A percentile compares a stretch with the other conserved stretches of the same genome.
phyloP scores from a whole-genome alignment of 148 eudicot genomes.

The Cornus controversa region DNA sequence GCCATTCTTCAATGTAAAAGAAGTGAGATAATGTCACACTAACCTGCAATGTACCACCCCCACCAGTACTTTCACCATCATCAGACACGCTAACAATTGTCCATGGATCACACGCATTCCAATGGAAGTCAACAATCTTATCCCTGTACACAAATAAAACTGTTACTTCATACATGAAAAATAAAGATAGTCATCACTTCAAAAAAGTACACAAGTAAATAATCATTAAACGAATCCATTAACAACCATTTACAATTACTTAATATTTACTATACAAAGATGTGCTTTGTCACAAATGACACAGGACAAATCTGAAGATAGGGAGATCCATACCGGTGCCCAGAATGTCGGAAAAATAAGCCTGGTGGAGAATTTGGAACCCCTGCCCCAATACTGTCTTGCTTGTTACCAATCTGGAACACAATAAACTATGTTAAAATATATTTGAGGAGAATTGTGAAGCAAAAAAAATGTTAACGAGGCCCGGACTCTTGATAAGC shows the following conservation, averaged over 20 bases:
- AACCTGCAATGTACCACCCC: slow-evolving; percentile 98
- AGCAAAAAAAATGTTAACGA: not conserved
- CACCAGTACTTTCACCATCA: slow-evolving; percentile 80
- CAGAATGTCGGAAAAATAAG: slow-evolving; percentile 85
- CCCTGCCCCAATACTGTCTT: slow-evolving; percentile 31
- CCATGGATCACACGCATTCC: slow-evolving; percentile 95
- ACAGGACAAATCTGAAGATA: not conserved
- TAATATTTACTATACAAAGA: not conserved
- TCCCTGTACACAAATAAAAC: slow-evolving; percentile 44
- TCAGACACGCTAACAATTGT: slow-evolving; percentile 94
- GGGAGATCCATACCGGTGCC: slow-evolving; percentile 67
- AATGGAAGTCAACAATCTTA: slow-evolving; percentile 94
- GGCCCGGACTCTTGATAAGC: not conserved
- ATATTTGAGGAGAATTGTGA: slow-evolving; percentile 1
- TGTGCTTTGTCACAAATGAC: not conserved
- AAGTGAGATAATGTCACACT: slow-evolving; percentile 7
- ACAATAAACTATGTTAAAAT: not conserved
- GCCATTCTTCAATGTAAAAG: not conserved
- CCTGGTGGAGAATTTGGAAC: slow-evolving; percentile 51
- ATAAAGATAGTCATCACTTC: not conserved
- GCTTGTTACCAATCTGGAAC: slow-evolving; percentile 54
- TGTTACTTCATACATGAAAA: not conserved
- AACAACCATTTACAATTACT: not conserved
- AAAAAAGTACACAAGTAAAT: not conserved
- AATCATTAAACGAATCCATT: not conserved